phyloP scores from a whole-genome alignment of 2,329 filamentous ascomycete genomes.

The Ustulina deusta region DNA sequence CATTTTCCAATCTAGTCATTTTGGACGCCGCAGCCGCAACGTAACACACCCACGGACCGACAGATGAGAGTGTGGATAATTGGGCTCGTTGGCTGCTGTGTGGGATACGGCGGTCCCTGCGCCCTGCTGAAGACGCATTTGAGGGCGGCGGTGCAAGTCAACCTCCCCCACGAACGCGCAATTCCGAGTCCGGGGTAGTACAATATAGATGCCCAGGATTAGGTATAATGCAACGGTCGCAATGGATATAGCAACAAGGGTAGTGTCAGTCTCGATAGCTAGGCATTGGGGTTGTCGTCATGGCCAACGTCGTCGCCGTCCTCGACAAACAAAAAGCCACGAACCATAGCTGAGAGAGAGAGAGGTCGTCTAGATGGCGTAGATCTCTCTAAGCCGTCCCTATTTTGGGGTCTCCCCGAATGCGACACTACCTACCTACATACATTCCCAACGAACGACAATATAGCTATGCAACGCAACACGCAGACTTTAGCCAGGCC shows the following conservation, averaged over 20 bases:
- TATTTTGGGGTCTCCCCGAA: constrained; percentile 27
- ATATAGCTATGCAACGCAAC: constrained; percentile 24
- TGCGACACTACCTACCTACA: constrained; percentile 28
- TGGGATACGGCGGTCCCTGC: neutral
- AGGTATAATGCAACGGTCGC: constrained; percentile 8
- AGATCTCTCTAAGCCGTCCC: neutral
- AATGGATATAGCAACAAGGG: constrained; percentile 18
- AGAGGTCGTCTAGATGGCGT: neutral
- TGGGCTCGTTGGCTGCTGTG: neutral
- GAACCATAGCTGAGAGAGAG: constrained; percentile 1
- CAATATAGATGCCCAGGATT: neutral
- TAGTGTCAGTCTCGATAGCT: constrained; percentile 11
- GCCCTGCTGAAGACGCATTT: neutral
- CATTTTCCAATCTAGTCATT: constrained; percentile 6
- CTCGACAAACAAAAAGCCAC: neutral
- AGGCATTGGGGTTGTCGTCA: constrained; percentile 14
- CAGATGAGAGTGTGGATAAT: neutral
- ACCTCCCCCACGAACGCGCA: constrained; percentile 12
- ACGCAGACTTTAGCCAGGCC: constrained; percentile 29
- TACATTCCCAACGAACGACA: constrained; percentile 29
- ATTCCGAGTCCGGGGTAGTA: neutral
- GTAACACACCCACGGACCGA: constrained; percentile 13
- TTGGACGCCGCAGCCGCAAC: neutral
- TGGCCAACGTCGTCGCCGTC: constrained; percentile 1
- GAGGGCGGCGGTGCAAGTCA: neutral